phyloP scores from a whole-genome alignment of 495 filamentous ascomycete genomes.

The Penicillium lagena region DNA sequence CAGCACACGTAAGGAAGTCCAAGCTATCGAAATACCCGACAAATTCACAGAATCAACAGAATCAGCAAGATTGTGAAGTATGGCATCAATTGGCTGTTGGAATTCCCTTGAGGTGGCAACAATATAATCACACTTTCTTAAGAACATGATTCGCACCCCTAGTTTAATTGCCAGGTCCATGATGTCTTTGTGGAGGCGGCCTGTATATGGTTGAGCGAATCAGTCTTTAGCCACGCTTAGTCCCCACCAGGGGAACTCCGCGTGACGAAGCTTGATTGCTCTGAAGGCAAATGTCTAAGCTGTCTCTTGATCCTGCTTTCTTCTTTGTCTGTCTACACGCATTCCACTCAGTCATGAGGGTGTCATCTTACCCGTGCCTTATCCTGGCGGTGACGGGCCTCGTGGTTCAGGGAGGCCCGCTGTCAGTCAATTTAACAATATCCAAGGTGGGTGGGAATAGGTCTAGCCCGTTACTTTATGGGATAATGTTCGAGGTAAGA shows the following conservation, averaged over 20 bases:
- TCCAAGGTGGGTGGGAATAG: conserved; percentile 42
- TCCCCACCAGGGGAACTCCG: not conserved
- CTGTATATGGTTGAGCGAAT: not conserved
- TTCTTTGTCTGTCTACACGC: too few species aligned
- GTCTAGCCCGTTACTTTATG: conserved; percentile 50
- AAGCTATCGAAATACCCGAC: too few species aligned
- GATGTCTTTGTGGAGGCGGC: not conserved
- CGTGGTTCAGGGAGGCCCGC: not conserved
- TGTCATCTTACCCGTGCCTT: not conserved
- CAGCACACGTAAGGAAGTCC: too few species aligned
- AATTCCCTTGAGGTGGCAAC: too few species aligned
- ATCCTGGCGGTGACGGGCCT: not conserved
- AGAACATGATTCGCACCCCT: not conserved
- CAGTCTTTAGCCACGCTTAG: not conserved
- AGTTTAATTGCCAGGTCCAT: not conserved
- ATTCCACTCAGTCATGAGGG: too few species aligned
- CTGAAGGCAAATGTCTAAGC: too few species aligned
- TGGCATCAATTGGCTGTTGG: too few species aligned
- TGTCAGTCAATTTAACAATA: conserved; percentile 20
- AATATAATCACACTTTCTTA: too few species aligned
- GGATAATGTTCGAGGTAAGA: conserved; percentile 53
- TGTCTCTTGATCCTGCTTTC: too few species aligned
- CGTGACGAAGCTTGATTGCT: conserved; percentile 13
- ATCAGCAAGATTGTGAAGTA: too few species aligned
- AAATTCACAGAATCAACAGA: too few species aligned